These are phyloP conservation scores for Brasilioporus rufonigricans DNA, from an alignment of 768 basidiomycete species.

Conservation along the genomic window DNA sequence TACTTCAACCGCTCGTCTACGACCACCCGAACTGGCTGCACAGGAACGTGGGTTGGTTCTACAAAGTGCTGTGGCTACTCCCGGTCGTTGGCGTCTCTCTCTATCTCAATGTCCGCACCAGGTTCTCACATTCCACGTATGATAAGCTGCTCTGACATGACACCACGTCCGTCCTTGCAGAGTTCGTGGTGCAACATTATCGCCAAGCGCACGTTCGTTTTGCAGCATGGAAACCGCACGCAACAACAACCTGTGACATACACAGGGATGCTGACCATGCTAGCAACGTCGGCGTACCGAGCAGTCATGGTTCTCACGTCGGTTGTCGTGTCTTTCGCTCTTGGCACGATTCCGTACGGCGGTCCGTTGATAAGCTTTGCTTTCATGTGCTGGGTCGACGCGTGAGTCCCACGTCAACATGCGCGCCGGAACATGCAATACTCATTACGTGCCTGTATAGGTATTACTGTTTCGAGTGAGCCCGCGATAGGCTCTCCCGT, in stretches of 20 bases:
- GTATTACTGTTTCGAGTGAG: slow-evolving; percentile 90
- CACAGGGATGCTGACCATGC: slow-evolving; percentile 65
- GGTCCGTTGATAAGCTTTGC: slow-evolving; percentile 62
- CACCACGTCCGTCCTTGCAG: slow-evolving; percentile 36
- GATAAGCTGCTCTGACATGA: slow-evolving; percentile 14
- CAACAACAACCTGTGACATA: slow-evolving; percentile 58
- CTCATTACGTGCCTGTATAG: slow-evolving; percentile 36
- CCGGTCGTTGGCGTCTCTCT: slow-evolving; percentile 75
- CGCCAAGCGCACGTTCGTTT: slow-evolving; percentile 67
- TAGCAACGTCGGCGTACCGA: slow-evolving; percentile 81
- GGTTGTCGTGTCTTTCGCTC: slow-evolving; percentile 60
- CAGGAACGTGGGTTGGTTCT: slow-evolving; percentile 72
- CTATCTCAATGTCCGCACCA: slow-evolving; percentile 71
- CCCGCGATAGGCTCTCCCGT: neutral
- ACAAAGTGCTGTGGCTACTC: slow-evolving; percentile 74
- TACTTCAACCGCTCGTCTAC: slow-evolving; percentile 66
- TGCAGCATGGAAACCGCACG: slow-evolving; percentile 67
- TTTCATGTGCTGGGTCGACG: slow-evolving; percentile 84
- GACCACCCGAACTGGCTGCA: slow-evolving; percentile 65
- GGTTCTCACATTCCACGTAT: slow-evolving; percentile 4
- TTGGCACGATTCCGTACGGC: slow-evolving; percentile 61
- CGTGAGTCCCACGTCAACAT: slow-evolving; percentile 53
- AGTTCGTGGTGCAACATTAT: slow-evolving; percentile 75
- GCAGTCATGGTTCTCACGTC: slow-evolving; percentile 81
- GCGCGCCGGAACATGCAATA: neutral